Conservation (phyloP, 495 filamentous ascomycete species). For the Wilcoxina mikolae region DNA sequence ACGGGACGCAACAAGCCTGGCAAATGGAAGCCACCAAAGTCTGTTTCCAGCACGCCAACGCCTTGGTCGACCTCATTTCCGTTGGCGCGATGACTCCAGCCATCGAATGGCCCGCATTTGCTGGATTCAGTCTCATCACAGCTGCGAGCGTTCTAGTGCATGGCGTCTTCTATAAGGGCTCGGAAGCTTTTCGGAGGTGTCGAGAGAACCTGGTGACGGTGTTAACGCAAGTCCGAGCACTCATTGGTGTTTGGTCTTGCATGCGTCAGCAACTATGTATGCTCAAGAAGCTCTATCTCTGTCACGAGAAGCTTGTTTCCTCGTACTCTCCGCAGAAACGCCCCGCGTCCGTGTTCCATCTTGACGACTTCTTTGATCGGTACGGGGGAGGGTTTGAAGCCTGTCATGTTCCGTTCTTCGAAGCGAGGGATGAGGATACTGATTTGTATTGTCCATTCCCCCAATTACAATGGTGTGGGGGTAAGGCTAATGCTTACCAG, state of each 20-base stretch:
- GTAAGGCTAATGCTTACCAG: not conserved
- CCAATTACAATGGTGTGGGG: not conserved
- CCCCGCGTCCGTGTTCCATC: slow-evolving; percentile 44
- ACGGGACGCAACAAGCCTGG: slow-evolving; percentile 76
- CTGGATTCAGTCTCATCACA: slow-evolving; percentile 67
- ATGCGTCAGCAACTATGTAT: slow-evolving; percentile 39
- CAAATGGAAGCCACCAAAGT: slow-evolving; percentile 77
- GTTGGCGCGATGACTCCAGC: slow-evolving; percentile 48
- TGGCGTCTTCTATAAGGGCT: slow-evolving; percentile 53
- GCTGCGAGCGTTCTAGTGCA: slow-evolving; percentile 77
- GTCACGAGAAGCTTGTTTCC: slow-evolving; percentile 59
- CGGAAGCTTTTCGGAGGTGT: slow-evolving; percentile 2
- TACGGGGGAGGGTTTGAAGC: slow-evolving; percentile 35
- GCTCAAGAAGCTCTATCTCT: slow-evolving; percentile 55
- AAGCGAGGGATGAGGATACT: not conserved
- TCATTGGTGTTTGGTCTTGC: slow-evolving; percentile 58
- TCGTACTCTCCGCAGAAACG: slow-evolving; percentile 44
- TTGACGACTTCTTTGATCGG: slow-evolving; percentile 76
- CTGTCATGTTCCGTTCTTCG: slow-evolving; percentile 7
- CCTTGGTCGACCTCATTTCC: slow-evolving; percentile 68
- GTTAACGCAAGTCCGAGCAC: slow-evolving; percentile 60
- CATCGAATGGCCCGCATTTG: slow-evolving; percentile 70
- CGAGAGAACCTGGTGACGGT: slow-evolving; percentile 2
- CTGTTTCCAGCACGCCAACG: slow-evolving; percentile 76
- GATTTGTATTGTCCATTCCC: not conserved